phyloP scores from a whole-genome alignment of 768 basidiomycete species.

The Calvatia gigantea region DNA sequence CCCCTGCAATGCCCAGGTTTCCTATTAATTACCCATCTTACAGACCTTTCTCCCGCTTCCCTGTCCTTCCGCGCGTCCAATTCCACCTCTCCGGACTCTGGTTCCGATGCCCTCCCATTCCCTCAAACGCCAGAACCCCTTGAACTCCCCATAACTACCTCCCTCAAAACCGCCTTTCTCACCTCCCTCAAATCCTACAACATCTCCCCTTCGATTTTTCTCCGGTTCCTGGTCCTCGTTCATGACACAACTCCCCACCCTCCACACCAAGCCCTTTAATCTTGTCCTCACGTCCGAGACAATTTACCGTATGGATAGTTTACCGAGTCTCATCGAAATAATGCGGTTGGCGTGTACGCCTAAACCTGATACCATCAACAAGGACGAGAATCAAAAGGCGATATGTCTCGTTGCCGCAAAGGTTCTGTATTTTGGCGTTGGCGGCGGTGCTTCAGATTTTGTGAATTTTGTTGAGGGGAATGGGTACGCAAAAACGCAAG shows the following conservation, averaged over 20 bases:
- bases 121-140: constrained; percentile 32
- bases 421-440: constrained; percentile 92
- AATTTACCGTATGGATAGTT: constrained; percentile 71
- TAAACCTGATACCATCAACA: background rate
- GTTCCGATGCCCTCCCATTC: constrained; percentile 23
- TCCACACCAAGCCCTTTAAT: constrained; percentile 47
- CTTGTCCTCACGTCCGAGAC: constrained; percentile 89
- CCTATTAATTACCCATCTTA: background rate
- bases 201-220: constrained; percentile 70
- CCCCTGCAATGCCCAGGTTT: background rate
- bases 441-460: constrained; percentile 78
- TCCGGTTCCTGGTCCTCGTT: constrained; percentile 68
- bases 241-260: constrained; percentile 37
- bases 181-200: constrained; percentile 47
- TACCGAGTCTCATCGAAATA: constrained; percentile 56
- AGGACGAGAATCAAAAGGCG: background rate
- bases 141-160: constrained; percentile 63
- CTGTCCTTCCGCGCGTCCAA: constrained; percentile 35
- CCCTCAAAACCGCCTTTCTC: constrained; percentile 63
- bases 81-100: constrained; percentile 21
- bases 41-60: constrained; percentile 64
- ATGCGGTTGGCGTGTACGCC: constrained; percentile 36
- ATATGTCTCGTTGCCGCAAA: constrained; percentile 84
- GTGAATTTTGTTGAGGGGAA: constrained; percentile 54
- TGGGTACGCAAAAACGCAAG: constrained; percentile 41